These are phyloP conservation scores for Suhomyces maxii DNA, from an alignment of 1,139 yeast species.

Conservation along the genomic window DNA sequence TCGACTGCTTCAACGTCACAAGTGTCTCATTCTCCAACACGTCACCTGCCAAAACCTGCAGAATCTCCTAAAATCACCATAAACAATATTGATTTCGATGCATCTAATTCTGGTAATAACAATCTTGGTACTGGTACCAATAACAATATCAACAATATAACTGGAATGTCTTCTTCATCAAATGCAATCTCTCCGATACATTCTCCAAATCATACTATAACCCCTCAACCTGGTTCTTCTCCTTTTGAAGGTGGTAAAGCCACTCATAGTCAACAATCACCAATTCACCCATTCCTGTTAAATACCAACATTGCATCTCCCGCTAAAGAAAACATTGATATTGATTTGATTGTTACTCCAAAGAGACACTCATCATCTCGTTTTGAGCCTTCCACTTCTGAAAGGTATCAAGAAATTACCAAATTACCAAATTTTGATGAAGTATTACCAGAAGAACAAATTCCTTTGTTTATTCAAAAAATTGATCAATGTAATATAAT, in stretches of 20 bases:
- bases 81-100: slow-evolving; percentile 19
- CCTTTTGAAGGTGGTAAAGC: slow-evolving; percentile 18
- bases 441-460: slow-evolving; percentile 82
- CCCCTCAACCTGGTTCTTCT: slow-evolving; percentile 6
- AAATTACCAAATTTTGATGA: slow-evolving; percentile 89
- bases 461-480: slow-evolving; percentile 78
- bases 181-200: slow-evolving; percentile 34
- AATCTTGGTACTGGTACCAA: slow-evolving; percentile 18
- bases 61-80: slow-evolving; percentile 34
- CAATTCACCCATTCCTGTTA: slow-evolving; percentile 34
- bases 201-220: slow-evolving; percentile 9
- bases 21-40: slow-evolving; percentile 12
- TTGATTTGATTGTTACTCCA: slow-evolving; percentile 60
- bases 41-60: slow-evolving; percentile 15
- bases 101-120: slow-evolving; percentile 18
- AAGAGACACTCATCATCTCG: slow-evolving; percentile 93
- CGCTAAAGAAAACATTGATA: slow-evolving; percentile 43
- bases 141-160: slow-evolving; percentile 18
- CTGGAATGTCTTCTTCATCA: slow-evolving; percentile 28
- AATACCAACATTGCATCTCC: slow-evolving; percentile 48
- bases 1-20: slow-evolving; percentile 14
- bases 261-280: slow-evolving; percentile 29
- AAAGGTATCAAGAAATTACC: slow-evolving; percentile 64
- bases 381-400: slow-evolving; percentile 75
- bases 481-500: slow-evolving; percentile 92